Evolutionary conservation across 2,329 filamentous ascomycete species (phyloP).

Genomic region (Diaporthe aspalathi): DNA sequence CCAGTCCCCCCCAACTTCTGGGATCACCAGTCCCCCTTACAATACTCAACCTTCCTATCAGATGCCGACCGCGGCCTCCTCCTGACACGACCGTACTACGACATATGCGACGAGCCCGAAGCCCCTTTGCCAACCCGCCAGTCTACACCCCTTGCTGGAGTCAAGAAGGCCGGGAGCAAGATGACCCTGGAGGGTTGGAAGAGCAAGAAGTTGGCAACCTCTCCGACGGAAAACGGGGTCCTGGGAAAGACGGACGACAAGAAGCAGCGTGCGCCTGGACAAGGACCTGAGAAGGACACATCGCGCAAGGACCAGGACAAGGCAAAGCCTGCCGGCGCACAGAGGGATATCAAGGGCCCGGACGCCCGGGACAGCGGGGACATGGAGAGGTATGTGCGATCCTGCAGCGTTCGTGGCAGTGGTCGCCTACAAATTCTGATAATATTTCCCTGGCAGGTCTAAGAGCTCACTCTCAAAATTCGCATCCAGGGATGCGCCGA

Average conservation of each 20-base stretch:
- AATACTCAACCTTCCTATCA: conserved; percentile 68
- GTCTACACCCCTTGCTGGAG: conserved; percentile 43
- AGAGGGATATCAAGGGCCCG: conserved; percentile 32
- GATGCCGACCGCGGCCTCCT: conserved; percentile 69
- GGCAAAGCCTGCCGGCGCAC: conserved; percentile 36
- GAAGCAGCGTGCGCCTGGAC: conserved; percentile 39
- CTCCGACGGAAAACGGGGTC: conserved; percentile 48
- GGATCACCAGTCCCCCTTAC: conserved; percentile 58
- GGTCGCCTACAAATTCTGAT: conserved; percentile 43
- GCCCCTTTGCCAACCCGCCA: conserved; percentile 40
- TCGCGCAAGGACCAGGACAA: conserved; percentile 41
- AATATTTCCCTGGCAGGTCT: conserved; percentile 39
- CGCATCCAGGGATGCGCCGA: conserved; percentile 42
- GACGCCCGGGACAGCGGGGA: conserved; percentile 35
- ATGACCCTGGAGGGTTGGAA: conserved; percentile 70
- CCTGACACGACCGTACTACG: conserved; percentile 67
- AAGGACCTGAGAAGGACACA: conserved; percentile 38
- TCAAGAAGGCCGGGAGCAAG: conserved; percentile 55
- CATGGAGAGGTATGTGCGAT: conserved; percentile 37
- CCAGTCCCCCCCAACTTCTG: conserved; percentile 56
- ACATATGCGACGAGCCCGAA: conserved; percentile 65
- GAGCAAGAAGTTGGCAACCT: conserved; percentile 59
- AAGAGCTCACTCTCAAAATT: conserved; percentile 47
- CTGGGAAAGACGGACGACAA: conserved; percentile 41
- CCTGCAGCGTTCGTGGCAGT: conserved; percentile 40